These are phyloP conservation scores for Penium margaritaceum DNA, from an alignment of 139 green algal genomes.

Conservation along the genomic window DNA sequence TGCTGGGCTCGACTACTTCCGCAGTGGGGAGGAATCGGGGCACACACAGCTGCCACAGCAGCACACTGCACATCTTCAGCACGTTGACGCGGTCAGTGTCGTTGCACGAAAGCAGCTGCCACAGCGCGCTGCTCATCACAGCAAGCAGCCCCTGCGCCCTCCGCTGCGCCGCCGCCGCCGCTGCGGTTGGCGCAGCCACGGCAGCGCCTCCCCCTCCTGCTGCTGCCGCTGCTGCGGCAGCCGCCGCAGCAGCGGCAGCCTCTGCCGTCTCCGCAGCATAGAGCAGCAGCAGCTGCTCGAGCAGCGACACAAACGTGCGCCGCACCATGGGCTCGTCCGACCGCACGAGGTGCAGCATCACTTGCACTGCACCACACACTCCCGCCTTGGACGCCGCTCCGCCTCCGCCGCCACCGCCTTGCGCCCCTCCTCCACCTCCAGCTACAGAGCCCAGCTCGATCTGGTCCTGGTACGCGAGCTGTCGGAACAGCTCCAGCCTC, in stretches of 20 bases:
- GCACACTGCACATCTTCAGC: slow-evolving; percentile 35
- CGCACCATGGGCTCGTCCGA: too few relatives aligned
- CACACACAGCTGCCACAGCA: slow-evolving; percentile 38
- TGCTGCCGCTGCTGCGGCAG: too few relatives aligned
- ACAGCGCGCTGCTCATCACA: slow-evolving; percentile 19
- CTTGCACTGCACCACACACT: slow-evolving; percentile 7
- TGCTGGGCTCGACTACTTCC: background rate
- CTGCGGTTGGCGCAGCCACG: too few relatives aligned
- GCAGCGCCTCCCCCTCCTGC: too few relatives aligned
- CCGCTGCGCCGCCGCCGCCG: background rate
- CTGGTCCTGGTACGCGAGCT: too few relatives aligned
- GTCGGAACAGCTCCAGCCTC: too few relatives aligned
- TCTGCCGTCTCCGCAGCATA: too few relatives aligned
- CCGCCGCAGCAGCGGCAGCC: too few relatives aligned
- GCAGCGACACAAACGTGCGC: too few relatives aligned
- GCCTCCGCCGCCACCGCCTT: background rate
- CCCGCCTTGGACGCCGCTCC: background rate
- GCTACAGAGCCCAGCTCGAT: background rate
- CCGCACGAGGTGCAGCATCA: slow-evolving; percentile 7
- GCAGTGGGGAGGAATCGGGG: background rate
- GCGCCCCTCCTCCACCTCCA: background rate
- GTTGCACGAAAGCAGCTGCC: slow-evolving; percentile 23
- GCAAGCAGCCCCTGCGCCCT: background rate
- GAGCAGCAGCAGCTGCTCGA: too few relatives aligned
- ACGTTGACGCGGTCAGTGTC: slow-evolving; percentile 24